Base-by-base conservation (phyloP, 1,139 yeast species). In the Trichomonascaceae sp. region DNA sequence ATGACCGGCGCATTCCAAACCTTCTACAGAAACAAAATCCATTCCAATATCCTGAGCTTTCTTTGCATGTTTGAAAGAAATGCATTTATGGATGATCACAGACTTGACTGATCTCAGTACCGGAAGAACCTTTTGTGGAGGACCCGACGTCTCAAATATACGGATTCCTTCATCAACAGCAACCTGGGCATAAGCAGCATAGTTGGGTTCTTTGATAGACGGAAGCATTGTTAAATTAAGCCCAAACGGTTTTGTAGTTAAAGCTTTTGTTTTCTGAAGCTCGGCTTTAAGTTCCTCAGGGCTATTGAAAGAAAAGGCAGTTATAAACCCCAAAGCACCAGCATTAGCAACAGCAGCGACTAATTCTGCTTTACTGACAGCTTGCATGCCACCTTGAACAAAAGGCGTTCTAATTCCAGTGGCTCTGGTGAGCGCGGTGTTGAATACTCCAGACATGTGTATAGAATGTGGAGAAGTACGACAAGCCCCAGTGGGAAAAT, bases 1-100 rank as follows among this genome's bases (percentile, higher is more conserved):
- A 53, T 70, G 73, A 20, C 73, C 73, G 7, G 73, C 73, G 50
- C 73, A 69, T 55, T 67, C 73, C 51, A 66, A 66, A 8, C 73
- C 73, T 52, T 70, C 73, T 39, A 70, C 70, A 39, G 70, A 63
- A 45, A 70, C 60, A 41, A 70, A 70, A 36, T 66, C 68, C 22
- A 67, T 73, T 9, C 73, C 73, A 18, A 67, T 59, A 22, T 57
- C 48, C 59, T 70, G 63, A 24, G 73, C 73, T 50, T 64, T 64
- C 24, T 64, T 55, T 3, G 73, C 73, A 55, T 70, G 72, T 52
- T 58, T 58, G 52, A 70, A 58, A 36, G 60, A 59, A 46, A 67
- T 64, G 53, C 72, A 69, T 58, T 70, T 70, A 64, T 70, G 72
- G 52, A 70, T 69, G 47, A 68, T 61, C 19, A 62, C 54, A n/a